Evolutionary conservation across 306 rosid species (phyloP).

Genomic region (Quercus mongolica): DNA sequence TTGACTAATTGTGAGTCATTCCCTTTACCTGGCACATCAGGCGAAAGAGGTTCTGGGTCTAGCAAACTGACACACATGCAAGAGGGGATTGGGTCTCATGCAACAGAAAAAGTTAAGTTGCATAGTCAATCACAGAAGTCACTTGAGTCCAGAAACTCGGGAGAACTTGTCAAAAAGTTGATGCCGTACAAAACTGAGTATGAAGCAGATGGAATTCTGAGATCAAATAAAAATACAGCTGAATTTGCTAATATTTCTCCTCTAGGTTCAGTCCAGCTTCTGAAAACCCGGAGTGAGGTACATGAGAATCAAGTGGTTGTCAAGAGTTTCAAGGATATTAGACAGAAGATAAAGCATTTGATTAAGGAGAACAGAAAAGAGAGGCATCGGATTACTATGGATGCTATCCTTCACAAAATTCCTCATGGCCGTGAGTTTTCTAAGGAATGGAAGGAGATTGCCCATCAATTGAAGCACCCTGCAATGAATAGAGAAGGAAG

Average conservation of each 20-base stretch:
- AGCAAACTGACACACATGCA: conserved; percentile 21
- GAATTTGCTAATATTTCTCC: conserved; percentile 2
- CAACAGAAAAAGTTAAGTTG: conserved; percentile 1
- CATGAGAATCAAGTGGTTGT: conserved; percentile 19
- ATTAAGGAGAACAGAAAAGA: conserved; percentile 52
- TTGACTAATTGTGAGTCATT: conserved; percentile 45
- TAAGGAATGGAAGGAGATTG: conserved; percentile 20
- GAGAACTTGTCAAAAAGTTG: conserved; percentile 1
- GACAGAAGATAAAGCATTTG: conserved; percentile 51
- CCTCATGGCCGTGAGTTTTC: conserved; percentile 49
- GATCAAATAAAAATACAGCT: not conserved
- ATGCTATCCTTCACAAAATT: conserved; percentile 62
- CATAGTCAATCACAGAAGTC: not conserved
- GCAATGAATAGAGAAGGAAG: conserved; percentile 27
- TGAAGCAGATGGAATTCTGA: not conserved
- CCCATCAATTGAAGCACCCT: conserved; percentile 15
- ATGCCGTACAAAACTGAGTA: conserved; percentile 3
- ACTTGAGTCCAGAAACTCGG: not conserved
- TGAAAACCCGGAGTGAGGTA: not conserved
- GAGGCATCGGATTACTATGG: conserved; percentile 59
- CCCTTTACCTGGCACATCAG: conserved; percentile 30
- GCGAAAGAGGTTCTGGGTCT: conserved; percentile 18
- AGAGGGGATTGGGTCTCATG: conserved; percentile 5
- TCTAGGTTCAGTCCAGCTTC: not conserved
- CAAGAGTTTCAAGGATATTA: conserved; percentile 57